A percentile compares a stretch with the other conserved stretches of the same genome.
phyloP scores from a whole-genome alignment of 352 stramenopile genomes.

The Pythium scleroteichum region DNA sequence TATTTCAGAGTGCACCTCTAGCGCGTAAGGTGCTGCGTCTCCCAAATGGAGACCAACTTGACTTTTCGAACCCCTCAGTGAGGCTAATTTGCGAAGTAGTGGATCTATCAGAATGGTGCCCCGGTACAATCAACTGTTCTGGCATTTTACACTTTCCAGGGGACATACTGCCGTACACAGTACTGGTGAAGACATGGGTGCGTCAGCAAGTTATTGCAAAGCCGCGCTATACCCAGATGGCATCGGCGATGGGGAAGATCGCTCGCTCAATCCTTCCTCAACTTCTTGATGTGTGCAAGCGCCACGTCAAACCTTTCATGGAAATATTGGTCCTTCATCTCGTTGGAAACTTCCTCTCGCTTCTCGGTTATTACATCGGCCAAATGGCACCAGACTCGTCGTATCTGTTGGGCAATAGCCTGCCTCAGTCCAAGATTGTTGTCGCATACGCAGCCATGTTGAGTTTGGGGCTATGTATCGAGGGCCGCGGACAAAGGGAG shows the following conservation, averaged over 20 bases:
- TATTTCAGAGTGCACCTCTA: conserved; percentile 23
- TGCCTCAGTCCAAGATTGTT: conserved; percentile 32
- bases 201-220: conserved; percentile 27
- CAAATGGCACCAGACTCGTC: conserved; percentile 27
- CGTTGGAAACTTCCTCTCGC: conserved; percentile 47
- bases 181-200: conserved; percentile 69
- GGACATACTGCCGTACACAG: conserved; percentile 55
- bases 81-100: conserved; percentile 64
- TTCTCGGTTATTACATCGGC: conserved; percentile 42
- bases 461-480: conserved; percentile 17
- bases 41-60: conserved; percentile 64
- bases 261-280: conserved; percentile 45
- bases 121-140: conserved; percentile 46
- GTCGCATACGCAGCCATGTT: conserved; percentile 34
- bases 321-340: conserved; percentile 43
- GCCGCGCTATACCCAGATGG: conserved; percentile 20
- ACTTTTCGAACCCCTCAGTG: conserved; percentile 35
- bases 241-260: conserved; percentile 41
- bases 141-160: conserved; percentile 58
- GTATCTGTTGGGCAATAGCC: conserved; percentile 14
- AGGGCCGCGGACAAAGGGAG: conserved; percentile 8
- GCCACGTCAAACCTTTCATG: conserved; percentile 38
- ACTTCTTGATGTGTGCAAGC: conserved; percentile 60
- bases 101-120: conserved; percentile 54
- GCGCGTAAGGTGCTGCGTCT: conserved; percentile 31